Percentiles rank a stretch among this genome's conserved stretches.
phyloP scores from a whole-genome alignment of 2,329 filamentous ascomycete genomes.

The Neonectria magnoliae region DNA sequence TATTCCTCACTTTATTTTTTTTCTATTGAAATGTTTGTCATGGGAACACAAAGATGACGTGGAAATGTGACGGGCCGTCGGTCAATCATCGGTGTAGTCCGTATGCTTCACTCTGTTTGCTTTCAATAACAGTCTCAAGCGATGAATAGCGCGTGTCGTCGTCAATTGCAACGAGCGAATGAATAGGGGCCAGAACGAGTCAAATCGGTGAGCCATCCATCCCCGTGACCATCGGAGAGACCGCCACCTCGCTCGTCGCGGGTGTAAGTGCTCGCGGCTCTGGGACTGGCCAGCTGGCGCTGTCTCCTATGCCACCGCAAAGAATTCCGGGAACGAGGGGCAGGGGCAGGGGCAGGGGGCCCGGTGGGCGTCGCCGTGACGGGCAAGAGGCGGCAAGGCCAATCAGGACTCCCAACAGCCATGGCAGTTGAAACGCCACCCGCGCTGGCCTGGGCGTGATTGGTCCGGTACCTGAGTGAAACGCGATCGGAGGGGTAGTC shows the following conservation, averaged over 20 bases:
- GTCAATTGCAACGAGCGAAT: conserved; percentile 14
- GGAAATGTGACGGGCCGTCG: neutral
- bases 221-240: conserved; percentile 9
- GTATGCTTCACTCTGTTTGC: neutral
- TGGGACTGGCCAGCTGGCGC: conserved; percentile 30
- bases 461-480: conserved; percentile 39
- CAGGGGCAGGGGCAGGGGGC: conserved; percentile 17
- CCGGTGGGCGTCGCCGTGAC: conserved; percentile 24
- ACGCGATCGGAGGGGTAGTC: conserved; percentile 22
- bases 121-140: conserved; percentile 8
- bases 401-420: conserved; percentile 26
- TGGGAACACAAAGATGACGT: conserved; percentile 3
- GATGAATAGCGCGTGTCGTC: conserved; percentile 13
- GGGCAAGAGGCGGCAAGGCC: conserved; percentile 18
- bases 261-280: conserved; percentile 25
- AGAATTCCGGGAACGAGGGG: conserved; percentile 16
- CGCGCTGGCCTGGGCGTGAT: conserved; percentile 30
- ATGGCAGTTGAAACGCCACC: conserved; percentile 36
- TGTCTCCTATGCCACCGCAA: conserved; percentile 8
- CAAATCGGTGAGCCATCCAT: conserved; percentile 20
- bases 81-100: conserved; percentile 2
- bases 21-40: neutral
- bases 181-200: neutral
- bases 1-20: neutral
- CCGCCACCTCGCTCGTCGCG: conserved; percentile 21